These are phyloP conservation scores for Pyrenochaeta sp. DNA, from an alignment of 2,329 filamentous ascomycete species.

Conservation along the genomic window DNA sequence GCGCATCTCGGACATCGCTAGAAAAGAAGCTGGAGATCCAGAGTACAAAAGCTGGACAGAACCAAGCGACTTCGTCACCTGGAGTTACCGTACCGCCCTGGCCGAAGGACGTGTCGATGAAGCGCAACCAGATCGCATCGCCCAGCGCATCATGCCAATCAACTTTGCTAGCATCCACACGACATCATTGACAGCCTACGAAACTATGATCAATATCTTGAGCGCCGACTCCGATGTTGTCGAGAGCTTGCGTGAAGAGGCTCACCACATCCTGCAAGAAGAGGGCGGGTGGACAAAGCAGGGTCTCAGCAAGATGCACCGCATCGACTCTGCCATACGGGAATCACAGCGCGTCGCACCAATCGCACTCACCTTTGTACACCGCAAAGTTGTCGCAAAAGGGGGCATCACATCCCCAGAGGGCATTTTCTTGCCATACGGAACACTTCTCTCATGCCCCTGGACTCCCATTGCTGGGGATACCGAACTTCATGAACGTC, in stretches of 20 bases:
- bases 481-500: constrained; percentile 18
- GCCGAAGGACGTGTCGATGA: constrained; percentile 56
- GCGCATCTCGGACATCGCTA: constrained; percentile 58
- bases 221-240: constrained; percentile 22
- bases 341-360: constrained; percentile 62
- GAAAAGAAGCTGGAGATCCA: constrained; percentile 53
- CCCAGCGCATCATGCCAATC: constrained; percentile 62
- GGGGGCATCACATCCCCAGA: constrained; percentile 88
- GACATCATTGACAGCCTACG: constrained; percentile 62
- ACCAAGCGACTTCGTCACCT: constrained; percentile 67
- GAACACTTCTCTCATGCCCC: constrained; percentile 26
- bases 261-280: constrained; percentile 43
- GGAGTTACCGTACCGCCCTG: constrained; percentile 63
- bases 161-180: constrained; percentile 69
- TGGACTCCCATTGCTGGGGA: constrained; percentile 30
- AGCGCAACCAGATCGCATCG: constrained; percentile 58
- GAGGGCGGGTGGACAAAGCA: constrained; percentile 59
- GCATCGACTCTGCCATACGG: constrained; percentile 62
- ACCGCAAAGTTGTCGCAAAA: constrained; percentile 62
- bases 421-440: constrained; percentile 31
- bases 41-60: constrained; percentile 53
- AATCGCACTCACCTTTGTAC: constrained; percentile 57
- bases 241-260: constrained; percentile 55
- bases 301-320: constrained; percentile 54
- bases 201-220: constrained; percentile 40